phyloP scores from a whole-genome alignment of 768 basidiomycete species.

The Daedaleopsis nitida region DNA sequence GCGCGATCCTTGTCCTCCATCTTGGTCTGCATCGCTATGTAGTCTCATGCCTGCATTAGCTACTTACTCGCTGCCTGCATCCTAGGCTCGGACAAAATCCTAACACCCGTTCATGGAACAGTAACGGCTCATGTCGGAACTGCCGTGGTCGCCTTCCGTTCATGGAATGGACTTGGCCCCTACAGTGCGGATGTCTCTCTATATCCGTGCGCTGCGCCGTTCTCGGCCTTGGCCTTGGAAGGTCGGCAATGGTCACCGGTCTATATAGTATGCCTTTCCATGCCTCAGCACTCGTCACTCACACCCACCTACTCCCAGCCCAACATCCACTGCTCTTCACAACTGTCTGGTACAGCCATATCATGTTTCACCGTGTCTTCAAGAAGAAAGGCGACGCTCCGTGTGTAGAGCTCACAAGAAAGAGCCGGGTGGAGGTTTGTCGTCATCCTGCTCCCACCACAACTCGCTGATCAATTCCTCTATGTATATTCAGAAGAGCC shows the following conservation, averaged over 20 bases:
- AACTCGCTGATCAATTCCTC: too few relatives aligned
- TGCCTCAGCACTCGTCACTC: neutral
- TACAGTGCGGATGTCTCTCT: constrained; percentile 3
- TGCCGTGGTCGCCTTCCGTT: neutral
- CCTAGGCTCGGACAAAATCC: neutral
- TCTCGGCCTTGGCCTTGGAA: neutral
- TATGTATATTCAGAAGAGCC: neutral
- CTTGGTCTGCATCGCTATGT: too few relatives aligned
- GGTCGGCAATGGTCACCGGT: neutral
- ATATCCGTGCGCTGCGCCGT: constrained; percentile 9
- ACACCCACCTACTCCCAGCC: neutral
- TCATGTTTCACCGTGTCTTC: constrained; percentile 14
- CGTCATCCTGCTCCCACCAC: neutral
- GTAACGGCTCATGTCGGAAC: neutral
- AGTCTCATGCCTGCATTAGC: too few relatives aligned
- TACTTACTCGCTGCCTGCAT: too few relatives aligned
- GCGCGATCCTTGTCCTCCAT: neutral
- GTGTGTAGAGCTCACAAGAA: neutral
- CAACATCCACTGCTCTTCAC: neutral
- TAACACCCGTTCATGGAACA: neutral
- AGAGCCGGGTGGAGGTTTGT: constrained; percentile 7
- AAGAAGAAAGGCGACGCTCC: constrained; percentile 11
- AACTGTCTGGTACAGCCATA: constrained; percentile 12
- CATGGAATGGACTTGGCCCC: neutral
- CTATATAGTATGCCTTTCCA: constrained; percentile 1